Evolutionary conservation across 768 basidiomycete genomes (phyloP), one percentile per base, ranked within the genome.

Genomic region (Tulasnella sp.): DNA sequence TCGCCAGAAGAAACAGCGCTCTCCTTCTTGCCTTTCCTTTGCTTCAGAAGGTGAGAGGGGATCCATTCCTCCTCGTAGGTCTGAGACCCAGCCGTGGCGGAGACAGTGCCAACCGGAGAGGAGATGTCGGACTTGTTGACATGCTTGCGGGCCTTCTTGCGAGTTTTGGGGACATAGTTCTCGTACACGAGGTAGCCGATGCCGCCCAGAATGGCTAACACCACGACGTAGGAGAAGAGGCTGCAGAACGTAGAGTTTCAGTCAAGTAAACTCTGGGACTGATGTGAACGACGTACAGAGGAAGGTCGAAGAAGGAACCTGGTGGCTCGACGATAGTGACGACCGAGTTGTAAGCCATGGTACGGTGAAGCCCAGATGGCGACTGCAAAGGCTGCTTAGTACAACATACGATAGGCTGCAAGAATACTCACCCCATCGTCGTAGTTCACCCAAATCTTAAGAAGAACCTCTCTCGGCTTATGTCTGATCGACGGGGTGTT

Each of bases 61-160:
- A 91, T 91, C 88, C 88, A 91, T 65, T 91, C 88, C 65, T 90
- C 85, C 64, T 86, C 80, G 63, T 90, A 89, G 41, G 80, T 82
- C 36, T 81, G 77, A 2, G 80, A 75, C 34, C 81, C 79, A 21
- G 79, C 79, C 31, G 82, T 81, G 6, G 83, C 59, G 5, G 58
- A 46, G 46, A 32, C 35, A 2, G 32, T 43, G 27, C 31, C 82
- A 34, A 77, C 76, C 6, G 78, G 67, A 27, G 75, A 75, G 57
- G 77, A 81, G 51, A 78, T 72, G 5, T 74, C 65, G 6, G 70
- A 59, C 19, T 62, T 62, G 23, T 37, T 41, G 62, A 74, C 54
- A 70, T 66, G 52, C 77, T 72, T 32, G 73, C 66, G 82, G 36
- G 60, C 57, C 71, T 82, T 85, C 49, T 62, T 49, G 60, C 52